Base-by-base conservation (phyloP, 2,329 filamentous ascomycete species). In the Raffaelea albimanens region DNA sequence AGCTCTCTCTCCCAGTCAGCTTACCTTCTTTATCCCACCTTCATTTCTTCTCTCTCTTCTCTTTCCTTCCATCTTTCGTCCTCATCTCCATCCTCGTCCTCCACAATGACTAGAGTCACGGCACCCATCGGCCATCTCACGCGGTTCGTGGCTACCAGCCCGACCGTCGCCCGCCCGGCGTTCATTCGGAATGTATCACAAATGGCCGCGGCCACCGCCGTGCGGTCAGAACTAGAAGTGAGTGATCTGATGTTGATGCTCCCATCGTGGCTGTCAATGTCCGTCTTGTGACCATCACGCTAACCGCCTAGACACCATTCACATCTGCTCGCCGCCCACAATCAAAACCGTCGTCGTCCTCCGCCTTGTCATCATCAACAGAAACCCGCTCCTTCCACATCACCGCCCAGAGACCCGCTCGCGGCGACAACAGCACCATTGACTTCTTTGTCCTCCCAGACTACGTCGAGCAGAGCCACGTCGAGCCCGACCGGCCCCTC, bases 321-420 rank as follows among this genome's bases (percentile, higher is more conserved):
- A 68, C 67, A 46, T 72, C 70, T 51, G 64, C 68, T 48, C 71
- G 74, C 58, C 69, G 71, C 46, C 71, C 69, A 21, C 66, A 67
- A 48, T 68, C 70, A 43, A 43, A 51, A 52, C 63, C 64, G 56
- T 52, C 69, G 65, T 73, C 57, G 78, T 77, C 38, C 64, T 82
- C 48, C 82, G 7, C 25, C 25, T 29, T 13, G 7, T 29, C 25
- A 7, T 13, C n/a, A n/a, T n/a, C n/a, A n/a, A n/a, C 83, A 78
- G 79, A 83, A 65, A 76, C 74, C 58, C 82, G 83, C 67, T 76
- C 72, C 59, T 82, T 82, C 67, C 67, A 68, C 56, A 70, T 71
- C 20, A 69, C 72, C 18, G 63, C 68, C 3, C 61, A 72, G 16
- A 56, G 62, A 11, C 58, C 65, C 23, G 55, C 63, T n/a, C 52